These are phyloP conservation scores for Salix dunnii DNA, from an alignment of 345 rosid species.

Conservation along the genomic window DNA sequence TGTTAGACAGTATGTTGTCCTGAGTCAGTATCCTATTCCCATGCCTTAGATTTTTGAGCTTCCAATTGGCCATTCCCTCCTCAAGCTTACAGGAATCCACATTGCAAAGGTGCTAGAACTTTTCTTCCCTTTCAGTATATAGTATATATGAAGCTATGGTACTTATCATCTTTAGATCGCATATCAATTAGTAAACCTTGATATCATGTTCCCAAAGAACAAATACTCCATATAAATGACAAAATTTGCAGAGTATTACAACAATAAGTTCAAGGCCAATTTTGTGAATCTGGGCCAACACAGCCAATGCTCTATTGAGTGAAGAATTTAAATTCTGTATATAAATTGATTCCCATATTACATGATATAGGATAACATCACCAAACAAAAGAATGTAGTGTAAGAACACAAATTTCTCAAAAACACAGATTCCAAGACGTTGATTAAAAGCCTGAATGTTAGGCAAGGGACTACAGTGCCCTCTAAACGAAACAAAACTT, in stretches of 20 bases:
- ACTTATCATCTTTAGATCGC: slow-evolving; percentile 73
- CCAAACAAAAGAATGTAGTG: neutral
- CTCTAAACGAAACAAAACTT: neutral
- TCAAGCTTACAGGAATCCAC: slow-evolving; percentile 77
- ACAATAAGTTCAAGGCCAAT: slow-evolving; percentile 69
- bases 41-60: slow-evolving; percentile 87
- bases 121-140: slow-evolving; percentile 69
- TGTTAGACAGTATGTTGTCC: neutral
- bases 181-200: slow-evolving; percentile 58
- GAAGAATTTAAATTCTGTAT: slow-evolving; percentile 73
- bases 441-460: neutral
- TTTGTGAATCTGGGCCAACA: slow-evolving; percentile 50
- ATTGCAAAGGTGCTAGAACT: slow-evolving; percentile 60
- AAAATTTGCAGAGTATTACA: slow-evolving; percentile 76
- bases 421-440: neutral
- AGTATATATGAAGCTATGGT: slow-evolving; percentile 56
- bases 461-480: neutral
- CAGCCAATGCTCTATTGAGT: slow-evolving; percentile 59
- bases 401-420: neutral
- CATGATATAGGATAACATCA: slow-evolving; percentile 68
- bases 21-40: slow-evolving; percentile 76
- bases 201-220: slow-evolving; percentile 62
- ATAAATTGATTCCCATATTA: slow-evolving; percentile 59
- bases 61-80: slow-evolving; percentile 78
- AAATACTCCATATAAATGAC: slow-evolving; percentile 64